Base-by-base conservation (phyloP, 2,329 filamentous ascomycete species). In the Ceratocystis albifundus region DNA sequence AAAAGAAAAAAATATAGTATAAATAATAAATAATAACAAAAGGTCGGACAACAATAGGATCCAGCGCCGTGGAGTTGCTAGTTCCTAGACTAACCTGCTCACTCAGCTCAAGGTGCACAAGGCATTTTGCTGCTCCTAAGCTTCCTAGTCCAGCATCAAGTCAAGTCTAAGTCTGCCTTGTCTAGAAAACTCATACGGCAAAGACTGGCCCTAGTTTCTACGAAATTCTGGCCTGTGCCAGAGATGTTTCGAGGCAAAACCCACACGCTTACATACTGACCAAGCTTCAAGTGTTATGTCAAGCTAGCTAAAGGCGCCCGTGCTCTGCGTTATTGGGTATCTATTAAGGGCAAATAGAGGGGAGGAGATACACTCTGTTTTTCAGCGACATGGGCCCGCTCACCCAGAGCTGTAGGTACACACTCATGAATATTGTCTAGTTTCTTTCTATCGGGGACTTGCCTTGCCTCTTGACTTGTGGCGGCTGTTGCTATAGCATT, bases 401-500 rank as follows among this genome's bases (percentile, higher is more conserved):
- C 32, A 10, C 32, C 32, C 32, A 36, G 32, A 36, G 32, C 32
- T 36, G 32, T 36, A 36, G 32, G 32, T 10, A 10, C 32, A 36
- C 32, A 36, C 7, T 36, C 32, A 10, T 10, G 7, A 36, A 12
- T 36, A 36, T 3, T 36, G 32, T 36, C 32, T 10, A 10, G 2
- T 5, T 12, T 57, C 22, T 57, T 12, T 57, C 22, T 22, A 6
- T 12, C 50, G 22, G 50, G 20, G 50, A 25, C 12, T 28, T 57
- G 50, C 50, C 28, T 57, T 15, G 10, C 4, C 50, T 28, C 32
- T 25, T 57, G 50, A 17, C 17, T 32, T 57, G 32, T 57, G 20
- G 17, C 50, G 20, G 50, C 8, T 22, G 50, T 57, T 57, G 50
- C 50, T 57, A 57, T 57, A 28, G 50, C 50, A 57, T 7, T 57